A percentile compares a stretch with the other conserved stretches of the same genome.
phyloP scores from a whole-genome alignment of 2,329 filamentous ascomycete species.

The Cercospora canescens region DNA sequence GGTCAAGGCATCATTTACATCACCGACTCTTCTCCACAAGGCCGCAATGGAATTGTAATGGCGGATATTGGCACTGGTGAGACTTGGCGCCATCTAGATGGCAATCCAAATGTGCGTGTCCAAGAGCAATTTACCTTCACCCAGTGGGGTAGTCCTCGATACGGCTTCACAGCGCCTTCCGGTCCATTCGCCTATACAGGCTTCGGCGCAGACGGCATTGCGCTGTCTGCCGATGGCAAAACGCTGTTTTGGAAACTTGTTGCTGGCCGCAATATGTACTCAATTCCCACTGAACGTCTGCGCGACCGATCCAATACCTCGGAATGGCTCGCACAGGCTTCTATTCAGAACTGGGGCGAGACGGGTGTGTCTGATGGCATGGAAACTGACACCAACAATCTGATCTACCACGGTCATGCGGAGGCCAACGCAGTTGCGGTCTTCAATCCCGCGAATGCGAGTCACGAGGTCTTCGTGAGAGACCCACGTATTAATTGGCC shows the following conservation, averaged over 20 bases:
- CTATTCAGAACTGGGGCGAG: constrained; percentile 46
- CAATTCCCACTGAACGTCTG: constrained; percentile 46
- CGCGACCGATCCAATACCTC: constrained; percentile 39
- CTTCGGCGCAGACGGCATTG: constrained; percentile 54
- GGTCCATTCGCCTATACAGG: constrained; percentile 41
- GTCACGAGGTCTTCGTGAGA: constrained; percentile 45
- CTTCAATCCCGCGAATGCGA: constrained; percentile 50
- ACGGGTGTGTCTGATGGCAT: constrained; percentile 55
- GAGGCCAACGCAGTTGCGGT: constrained; percentile 52
- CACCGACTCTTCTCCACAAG: constrained; percentile 52
- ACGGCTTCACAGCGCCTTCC: constrained; percentile 40
- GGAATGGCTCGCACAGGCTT: constrained; percentile 47
- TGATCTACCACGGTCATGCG: constrained; percentile 52
- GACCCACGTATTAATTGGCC: constrained; percentile 53
- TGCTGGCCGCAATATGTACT: constrained; percentile 47
- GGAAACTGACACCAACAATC: constrained; percentile 52
- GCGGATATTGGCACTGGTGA: constrained; percentile 53
- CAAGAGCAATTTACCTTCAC: constrained; percentile 50
- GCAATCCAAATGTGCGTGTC: constrained; percentile 42
- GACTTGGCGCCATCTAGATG: constrained; percentile 52
- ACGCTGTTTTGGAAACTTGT: constrained; percentile 51
- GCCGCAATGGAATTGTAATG: constrained; percentile 52
- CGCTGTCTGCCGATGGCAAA: constrained; percentile 50
- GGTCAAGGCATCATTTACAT: constrained; percentile 55
- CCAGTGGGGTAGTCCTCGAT: constrained; percentile 51